Percentiles rank a stretch among this genome's conserved stretches.
phyloP scores from a whole-genome alignment of 805 yeast genomes.

The Wickerhamiella domercqiae region DNA sequence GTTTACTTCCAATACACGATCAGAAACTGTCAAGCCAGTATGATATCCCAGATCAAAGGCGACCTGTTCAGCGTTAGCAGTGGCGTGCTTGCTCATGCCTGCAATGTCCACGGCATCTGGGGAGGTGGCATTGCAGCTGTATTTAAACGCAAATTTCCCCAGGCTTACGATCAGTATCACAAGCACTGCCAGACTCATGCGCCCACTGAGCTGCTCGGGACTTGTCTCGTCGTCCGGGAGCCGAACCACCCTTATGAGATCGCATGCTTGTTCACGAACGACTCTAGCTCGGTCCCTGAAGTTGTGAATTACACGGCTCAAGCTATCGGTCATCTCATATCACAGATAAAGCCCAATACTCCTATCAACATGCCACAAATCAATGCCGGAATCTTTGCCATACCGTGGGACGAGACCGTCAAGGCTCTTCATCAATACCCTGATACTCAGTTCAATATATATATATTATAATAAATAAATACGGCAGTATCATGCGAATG shows the following conservation, averaged over 20 bases:
- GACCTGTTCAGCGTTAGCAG: slow-evolving; percentile 35
- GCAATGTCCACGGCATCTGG: slow-evolving; percentile 69
- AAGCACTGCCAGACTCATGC: slow-evolving; percentile 27
- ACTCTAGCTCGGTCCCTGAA: slow-evolving; percentile 24
- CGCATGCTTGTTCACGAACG: slow-evolving; percentile 63
- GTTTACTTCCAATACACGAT: too few relatives aligned
- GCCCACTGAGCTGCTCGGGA: slow-evolving; percentile 35
- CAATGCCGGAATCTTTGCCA: slow-evolving; percentile 65
- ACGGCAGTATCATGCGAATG: background rate
- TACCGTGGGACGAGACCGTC: slow-evolving; percentile 66
- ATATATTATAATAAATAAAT: slow-evolving; percentile 22
- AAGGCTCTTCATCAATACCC: slow-evolving; percentile 27
- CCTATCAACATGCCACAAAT: slow-evolving; percentile 55
- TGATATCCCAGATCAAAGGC: slow-evolving; percentile 34
- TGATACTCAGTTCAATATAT: slow-evolving; percentile 32
- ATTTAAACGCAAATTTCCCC: slow-evolving; percentile 39
- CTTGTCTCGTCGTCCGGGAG: slow-evolving; percentile 32
- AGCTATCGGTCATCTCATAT: slow-evolving; percentile 34
- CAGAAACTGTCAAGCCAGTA: slow-evolving; percentile 1
- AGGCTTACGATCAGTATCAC: slow-evolving; percentile 36
- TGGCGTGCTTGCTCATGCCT: slow-evolving; percentile 55
- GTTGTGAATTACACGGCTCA: slow-evolving; percentile 37
- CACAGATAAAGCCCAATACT: slow-evolving; percentile 20
- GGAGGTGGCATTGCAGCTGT: slow-evolving; percentile 69
- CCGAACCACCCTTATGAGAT: slow-evolving; percentile 28